Base-by-base conservation (phyloP, 2,329 filamentous ascomycete genomes). In the Clonostachys rosea region DNA sequence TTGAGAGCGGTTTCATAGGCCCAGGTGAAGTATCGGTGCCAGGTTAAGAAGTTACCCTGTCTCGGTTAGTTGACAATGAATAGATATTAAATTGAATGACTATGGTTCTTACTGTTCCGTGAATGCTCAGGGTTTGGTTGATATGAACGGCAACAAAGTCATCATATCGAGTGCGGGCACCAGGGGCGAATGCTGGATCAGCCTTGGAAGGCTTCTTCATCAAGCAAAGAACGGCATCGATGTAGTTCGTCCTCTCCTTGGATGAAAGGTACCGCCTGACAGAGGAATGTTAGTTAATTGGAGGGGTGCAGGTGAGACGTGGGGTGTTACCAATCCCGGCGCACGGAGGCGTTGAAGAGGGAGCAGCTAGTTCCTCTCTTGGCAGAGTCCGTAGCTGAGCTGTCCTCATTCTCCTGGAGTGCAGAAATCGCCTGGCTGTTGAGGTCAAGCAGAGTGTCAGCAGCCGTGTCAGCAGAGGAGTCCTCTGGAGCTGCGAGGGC, bases 11-110 rank as follows among this genome's bases (percentile, higher is more conserved):
- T 56, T 52, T 73, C 68, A 47, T 65, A 72, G 2, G 59, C 48
- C 50, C 59, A 65, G 6, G 59, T 53, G 49, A 67, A 73, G 53
- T 67, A 69, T 12, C 69, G 59, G 50, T 73, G 69, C 69, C 68
- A 73, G 11, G 64, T 62, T 44, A 73, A 55, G 53, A 73, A 67
- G 55, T 47, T 51, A 6, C 45, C 50, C 49, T 53, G 37, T 8
- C 24, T 34, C 24, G n/a, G 18, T 52, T 12, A 43, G 16, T 8
- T 17, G 12, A n/a, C 24, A 12, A 11, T 44, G 10, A 20, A n/a
- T 34, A 10, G 6, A 17, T 44, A 24, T 6, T 10, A 34, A 16
- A 24, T 42, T 13, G 16, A 42, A 42, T 42, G 17, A 14, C 3
- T 42, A 30, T n/a, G 24, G 8, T 7, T n/a, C 54, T 34, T 49